Evolutionary conservation across 1,139 yeast genomes (phyloP).

Genomic region (Pichia sp.): DNA sequence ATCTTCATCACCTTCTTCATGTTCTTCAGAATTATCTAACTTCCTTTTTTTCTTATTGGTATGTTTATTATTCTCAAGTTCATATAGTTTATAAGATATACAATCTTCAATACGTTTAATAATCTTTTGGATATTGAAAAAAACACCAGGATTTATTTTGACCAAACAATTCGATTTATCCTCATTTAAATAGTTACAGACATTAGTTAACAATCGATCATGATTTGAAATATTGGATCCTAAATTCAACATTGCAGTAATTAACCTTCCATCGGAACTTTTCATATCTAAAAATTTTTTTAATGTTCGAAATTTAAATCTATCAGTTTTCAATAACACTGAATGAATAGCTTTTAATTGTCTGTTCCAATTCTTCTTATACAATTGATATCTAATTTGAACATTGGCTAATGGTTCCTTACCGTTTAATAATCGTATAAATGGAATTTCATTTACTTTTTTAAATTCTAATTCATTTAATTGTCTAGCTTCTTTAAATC

Average conservation of each 20-base stretch:
- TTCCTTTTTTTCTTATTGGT: background rate
- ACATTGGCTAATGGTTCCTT: constrained; percentile 36
- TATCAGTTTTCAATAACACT: constrained; percentile 37
- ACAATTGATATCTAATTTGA: constrained; percentile 35
- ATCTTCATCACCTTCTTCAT: constrained; percentile 19
- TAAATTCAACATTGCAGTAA: constrained; percentile 44
- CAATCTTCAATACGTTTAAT: constrained; percentile 12
- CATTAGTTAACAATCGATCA: constrained; percentile 40
- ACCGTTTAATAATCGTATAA: constrained; percentile 36
- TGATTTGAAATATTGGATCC: constrained; percentile 57
- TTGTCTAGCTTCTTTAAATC: constrained; percentile 19
- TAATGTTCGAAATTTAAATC: constrained; percentile 34
- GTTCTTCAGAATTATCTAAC: background rate
- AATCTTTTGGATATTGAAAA: constrained; percentile 11
- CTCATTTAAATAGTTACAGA: constrained; percentile 28
- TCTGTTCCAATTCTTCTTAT: constrained; percentile 34
- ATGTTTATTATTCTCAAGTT: background rate
- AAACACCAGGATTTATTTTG: constrained; percentile 22
- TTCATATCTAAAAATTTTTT: constrained; percentile 27
- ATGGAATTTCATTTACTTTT: constrained; percentile 28
- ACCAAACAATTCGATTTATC: constrained; percentile 18
- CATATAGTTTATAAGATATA: constrained; percentile 10
- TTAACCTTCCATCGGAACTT: constrained; percentile 21
- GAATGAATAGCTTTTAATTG: constrained; percentile 35
- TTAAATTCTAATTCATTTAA: constrained; percentile 9